Conservation (phyloP, 306 rosid species). For the Castanopsis chinensis region DNA sequence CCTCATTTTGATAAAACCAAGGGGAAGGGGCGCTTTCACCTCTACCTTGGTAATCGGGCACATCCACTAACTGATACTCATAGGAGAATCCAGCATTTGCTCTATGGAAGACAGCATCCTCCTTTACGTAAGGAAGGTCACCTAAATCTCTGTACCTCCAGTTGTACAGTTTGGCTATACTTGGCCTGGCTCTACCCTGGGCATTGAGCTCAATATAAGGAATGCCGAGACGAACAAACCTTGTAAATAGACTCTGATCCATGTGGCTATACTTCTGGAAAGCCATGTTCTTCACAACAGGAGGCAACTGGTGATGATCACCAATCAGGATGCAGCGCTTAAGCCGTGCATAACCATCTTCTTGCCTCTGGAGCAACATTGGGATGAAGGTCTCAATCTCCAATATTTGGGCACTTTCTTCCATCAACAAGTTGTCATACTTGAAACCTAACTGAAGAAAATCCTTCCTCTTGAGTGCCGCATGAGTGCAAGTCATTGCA, state of each 20-base stretch:
- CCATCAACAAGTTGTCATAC: conserved; percentile 99
- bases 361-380: conserved; percentile 98
- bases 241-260: conserved; percentile 95
- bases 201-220: conserved; percentile 99
- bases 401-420: conserved; percentile 98
- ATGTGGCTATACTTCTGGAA: conserved; percentile 97
- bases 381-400: conserved; percentile 99
- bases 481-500: conserved; percentile 99
- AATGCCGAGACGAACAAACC: conserved; percentile 95
- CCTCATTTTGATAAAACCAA: conserved; percentile 97
- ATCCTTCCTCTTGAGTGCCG: conserved; percentile 95
- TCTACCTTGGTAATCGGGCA: conserved; percentile 84
- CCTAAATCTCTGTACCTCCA: conserved; percentile 98
- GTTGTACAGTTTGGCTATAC: conserved; percentile 87
- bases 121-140: conserved; percentile 82
- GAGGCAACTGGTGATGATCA: conserved; percentile 99
- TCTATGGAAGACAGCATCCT: conserved; percentile 49
- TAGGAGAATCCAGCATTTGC: conserved; percentile 97
- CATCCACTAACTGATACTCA: conserved; percentile 95
- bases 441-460: conserved; percentile 94
- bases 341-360: conserved; percentile 97
- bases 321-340: conserved; percentile 97
- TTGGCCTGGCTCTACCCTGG: conserved; percentile 98
- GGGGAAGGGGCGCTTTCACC: conserved; percentile 98
- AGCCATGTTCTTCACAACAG: conserved; percentile 99